phyloP scores from a whole-genome alignment of 163 green algal genomes.

The Scenedesmus sp. region DNA sequence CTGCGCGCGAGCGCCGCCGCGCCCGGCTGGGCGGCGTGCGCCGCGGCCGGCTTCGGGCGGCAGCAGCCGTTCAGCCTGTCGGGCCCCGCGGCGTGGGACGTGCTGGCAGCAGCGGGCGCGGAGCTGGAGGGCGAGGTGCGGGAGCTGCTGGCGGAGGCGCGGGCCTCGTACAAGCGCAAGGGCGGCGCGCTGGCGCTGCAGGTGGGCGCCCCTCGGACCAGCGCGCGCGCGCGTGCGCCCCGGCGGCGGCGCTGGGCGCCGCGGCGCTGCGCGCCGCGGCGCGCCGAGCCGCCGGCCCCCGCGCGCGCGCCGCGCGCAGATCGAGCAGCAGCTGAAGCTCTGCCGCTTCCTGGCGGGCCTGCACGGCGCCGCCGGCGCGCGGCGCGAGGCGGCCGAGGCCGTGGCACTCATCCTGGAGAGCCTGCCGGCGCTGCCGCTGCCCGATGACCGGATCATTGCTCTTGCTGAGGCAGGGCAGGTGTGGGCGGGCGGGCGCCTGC shows the following conservation, averaged over 20 bases:
- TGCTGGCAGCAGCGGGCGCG: slow-evolving; percentile 48
- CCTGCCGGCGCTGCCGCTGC: slow-evolving; percentile 30
- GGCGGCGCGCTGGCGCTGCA: slow-evolving; percentile 63
- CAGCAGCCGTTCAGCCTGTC: slow-evolving; percentile 59
- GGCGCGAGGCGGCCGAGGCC: slow-evolving; percentile 43
- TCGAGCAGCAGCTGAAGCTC: slow-evolving; percentile 72
- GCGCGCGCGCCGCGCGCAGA: slow-evolving; percentile 36
- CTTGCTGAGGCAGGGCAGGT: slow-evolving; percentile 76
- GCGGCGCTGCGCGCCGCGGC: neutral
- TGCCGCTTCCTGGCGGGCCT: slow-evolving; percentile 71
- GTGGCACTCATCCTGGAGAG: slow-evolving; percentile 52
- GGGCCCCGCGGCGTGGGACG: slow-evolving; percentile 41
- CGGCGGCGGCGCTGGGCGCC: neutral
- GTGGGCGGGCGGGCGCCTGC: neutral
- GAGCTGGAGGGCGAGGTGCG: slow-evolving; percentile 47
- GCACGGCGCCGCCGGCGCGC: slow-evolving; percentile 3
- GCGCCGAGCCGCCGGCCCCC: too few species aligned
- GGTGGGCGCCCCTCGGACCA: slow-evolving; percentile 47
- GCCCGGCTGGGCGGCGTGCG: neutral
- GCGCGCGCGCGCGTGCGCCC: too few species aligned
- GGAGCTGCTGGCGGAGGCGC: slow-evolving; percentile 52
- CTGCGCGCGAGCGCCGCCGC: neutral
- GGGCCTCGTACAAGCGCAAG: slow-evolving; percentile 52
- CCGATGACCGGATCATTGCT: slow-evolving; percentile 70
- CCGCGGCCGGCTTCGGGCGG: too few species aligned